These are phyloP conservation scores for Rhodotorula paludigena DNA, from an alignment of 768 basidiomycete genomes.

Conservation along the genomic window DNA sequence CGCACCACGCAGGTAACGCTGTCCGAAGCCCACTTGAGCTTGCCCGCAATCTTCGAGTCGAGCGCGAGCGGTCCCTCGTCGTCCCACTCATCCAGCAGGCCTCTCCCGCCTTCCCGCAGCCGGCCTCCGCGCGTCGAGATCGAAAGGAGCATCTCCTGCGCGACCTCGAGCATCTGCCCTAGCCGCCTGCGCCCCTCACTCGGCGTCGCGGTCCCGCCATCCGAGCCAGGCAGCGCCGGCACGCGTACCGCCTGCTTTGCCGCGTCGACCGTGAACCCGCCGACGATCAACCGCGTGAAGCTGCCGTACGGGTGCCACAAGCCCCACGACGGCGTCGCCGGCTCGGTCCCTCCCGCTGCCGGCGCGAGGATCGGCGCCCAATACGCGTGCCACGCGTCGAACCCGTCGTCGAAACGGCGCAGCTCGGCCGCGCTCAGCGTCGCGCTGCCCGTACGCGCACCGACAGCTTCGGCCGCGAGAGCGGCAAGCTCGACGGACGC, in stretches of 20 bases:
- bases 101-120: not conserved
- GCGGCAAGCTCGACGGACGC: constrained; percentile 37
- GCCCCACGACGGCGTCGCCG: constrained; percentile 18
- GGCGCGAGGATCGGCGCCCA: constrained; percentile 26
- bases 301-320: constrained; percentile 29
- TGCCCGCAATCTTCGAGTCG: constrained; percentile 15
- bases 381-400: constrained; percentile 30
- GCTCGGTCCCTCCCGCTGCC: not conserved
- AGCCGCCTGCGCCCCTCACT: constrained; percentile 19
- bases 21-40: constrained; percentile 32
- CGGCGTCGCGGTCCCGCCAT: not conserved
- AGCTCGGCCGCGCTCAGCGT: constrained; percentile 16
- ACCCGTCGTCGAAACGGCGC: constrained; percentile 19
- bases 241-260: constrained; percentile 19
- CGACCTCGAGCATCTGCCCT: constrained; percentile 15
- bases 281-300: constrained; percentile 26
- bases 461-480: constrained; percentile 11
- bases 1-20: constrained; percentile 36
- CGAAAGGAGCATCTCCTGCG: constrained; percentile 26
- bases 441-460: constrained; percentile 18
- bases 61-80: constrained; percentile 6
- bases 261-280: constrained; percentile 30
- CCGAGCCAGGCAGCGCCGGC: not conserved
- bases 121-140: constrained; percentile 9
- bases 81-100: not conserved